Evolutionary conservation across 148 eudicot genomes (phyloP), one percentile per base, ranked within the genome.

Genomic region (Fagopyrum esculentum): DNA sequence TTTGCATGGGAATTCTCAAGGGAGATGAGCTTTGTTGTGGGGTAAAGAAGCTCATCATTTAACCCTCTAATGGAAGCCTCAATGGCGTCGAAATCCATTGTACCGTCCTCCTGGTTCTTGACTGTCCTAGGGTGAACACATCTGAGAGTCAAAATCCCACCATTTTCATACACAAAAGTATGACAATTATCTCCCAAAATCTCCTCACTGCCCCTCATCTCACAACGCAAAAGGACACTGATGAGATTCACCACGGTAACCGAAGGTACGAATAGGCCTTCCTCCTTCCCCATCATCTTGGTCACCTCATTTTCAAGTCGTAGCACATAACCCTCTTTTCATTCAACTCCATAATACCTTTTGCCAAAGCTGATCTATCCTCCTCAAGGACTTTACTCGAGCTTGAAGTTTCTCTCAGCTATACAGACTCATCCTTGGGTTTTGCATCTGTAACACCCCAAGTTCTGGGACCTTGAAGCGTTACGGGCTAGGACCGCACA

Each of bases 211-310:
- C 99, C 98, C 84, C 98, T 85, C 43, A 84, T 76, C 17, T 92
- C 87, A 78, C 99, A 95, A 70, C 92, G 98, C 55, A 87, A 87
- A 45, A 95, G 91, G 57, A 95, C 96, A 70, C 96, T 85, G 3
- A 95, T 92, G 16, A 95, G 90, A 81, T 95, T 95, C 7, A 92
- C 98, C 99, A 95, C 92, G 1, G 99, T 95, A 69, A 98, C 99
- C 3, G 98, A 95, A 30, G 99, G 99, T 43, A 95, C 99, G 59
- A 89, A 95, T 73, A 95, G 81, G 19, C 85, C 99, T 2, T 92
- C 94, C 84, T 95, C 98, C 74, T 95, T 95, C 45, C 99, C 99
- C 78, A 81, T 83, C 35, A 88, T 83, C 78, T 75, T 90, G 0
- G 98, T 93, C 87, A 92, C 80, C 84, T 95, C 92, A 19, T 77